A percentile compares a stretch with the other conserved stretches of the same genome.
Conservation (phyloP, 164 flowering plant species). For the Macadamia integrifolia region DNA sequence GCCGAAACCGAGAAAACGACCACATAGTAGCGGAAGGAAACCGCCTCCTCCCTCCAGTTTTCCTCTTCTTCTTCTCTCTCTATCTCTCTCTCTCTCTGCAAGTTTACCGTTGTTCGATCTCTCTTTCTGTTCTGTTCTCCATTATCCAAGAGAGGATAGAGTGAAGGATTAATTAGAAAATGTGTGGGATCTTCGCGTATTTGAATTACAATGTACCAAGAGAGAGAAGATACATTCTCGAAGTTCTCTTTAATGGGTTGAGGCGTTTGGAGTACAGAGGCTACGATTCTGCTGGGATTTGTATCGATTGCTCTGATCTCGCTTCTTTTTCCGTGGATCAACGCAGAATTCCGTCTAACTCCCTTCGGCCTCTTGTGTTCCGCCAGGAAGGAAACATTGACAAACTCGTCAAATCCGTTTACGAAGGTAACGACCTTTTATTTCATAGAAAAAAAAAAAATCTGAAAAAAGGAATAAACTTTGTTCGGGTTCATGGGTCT, state of each 20-base stretch:
- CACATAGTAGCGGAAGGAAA: no score
- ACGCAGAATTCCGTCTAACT: not conserved
- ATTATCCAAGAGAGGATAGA: not conserved
- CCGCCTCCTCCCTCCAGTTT: not conserved
- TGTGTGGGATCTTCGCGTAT: conserved; percentile 98
- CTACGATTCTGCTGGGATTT: conserved; percentile 93
- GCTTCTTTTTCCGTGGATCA: not conserved
- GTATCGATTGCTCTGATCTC: conserved; percentile 49
- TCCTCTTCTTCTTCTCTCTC: not conserved
- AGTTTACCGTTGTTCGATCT: not conserved
- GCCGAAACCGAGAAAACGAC: no score
- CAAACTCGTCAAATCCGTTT: conserved; percentile 81
- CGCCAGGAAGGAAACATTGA: conserved; percentile 94
- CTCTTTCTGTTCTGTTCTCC: not conserved
- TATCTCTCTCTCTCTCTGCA: not conserved
- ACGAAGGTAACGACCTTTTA: conserved; percentile 38
- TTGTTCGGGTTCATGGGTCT: not conserved
- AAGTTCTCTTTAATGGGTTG: conserved; percentile 85
- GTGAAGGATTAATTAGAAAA: conserved; percentile 13
- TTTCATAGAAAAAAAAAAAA: not conserved
- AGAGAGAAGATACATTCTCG: conserved; percentile 72
- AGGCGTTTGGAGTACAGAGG: conserved; percentile 93
- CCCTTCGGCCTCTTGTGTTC: conserved; percentile 59
- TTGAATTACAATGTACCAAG: conserved; percentile 68
- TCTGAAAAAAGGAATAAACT: no score